Evolutionary conservation across 805 yeast genomes (phyloP).

Genomic region (Sporopachydermia quercuum): DNA sequence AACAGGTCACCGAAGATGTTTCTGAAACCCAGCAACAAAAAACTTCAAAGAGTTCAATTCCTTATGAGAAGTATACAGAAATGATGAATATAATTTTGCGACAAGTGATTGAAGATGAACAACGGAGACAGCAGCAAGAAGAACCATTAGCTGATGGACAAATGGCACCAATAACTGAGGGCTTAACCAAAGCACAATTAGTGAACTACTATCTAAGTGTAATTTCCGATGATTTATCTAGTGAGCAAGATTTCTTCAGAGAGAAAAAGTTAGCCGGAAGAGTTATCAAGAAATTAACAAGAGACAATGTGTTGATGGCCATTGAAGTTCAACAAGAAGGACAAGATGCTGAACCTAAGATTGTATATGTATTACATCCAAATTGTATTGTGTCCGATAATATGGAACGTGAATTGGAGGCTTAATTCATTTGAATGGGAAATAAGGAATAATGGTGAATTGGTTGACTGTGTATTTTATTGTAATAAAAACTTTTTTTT

Average conservation of each 20-base stretch:
- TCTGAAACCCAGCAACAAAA: constrained; percentile 7
- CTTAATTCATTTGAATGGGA: too few species aligned
- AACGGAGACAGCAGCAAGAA: constrained; percentile 7
- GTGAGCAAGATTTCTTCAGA: constrained; percentile 54
- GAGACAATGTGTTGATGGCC: constrained; percentile 70
- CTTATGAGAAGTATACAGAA: constrained; percentile 75
- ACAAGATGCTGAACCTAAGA: constrained; percentile 16
- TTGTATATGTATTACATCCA: constrained; percentile 54
- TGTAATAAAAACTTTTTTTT: too few species aligned
- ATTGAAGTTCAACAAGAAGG: constrained; percentile 24
- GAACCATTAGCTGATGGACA: constrained; percentile 19
- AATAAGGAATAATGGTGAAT: too few species aligned
- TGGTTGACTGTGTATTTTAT: not conserved
- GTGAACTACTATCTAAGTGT: constrained; percentile 72
- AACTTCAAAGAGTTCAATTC: constrained; percentile 32
- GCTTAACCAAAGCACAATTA: constrained; percentile 52
- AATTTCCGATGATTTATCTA: constrained; percentile 52
- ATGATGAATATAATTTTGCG: constrained; percentile 71
- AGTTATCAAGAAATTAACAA: constrained; percentile 70
- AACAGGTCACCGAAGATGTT: constrained; percentile 5
- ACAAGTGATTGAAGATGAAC: constrained; percentile 44
- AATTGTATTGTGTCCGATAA: constrained; percentile 63
- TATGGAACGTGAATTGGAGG: not conserved
- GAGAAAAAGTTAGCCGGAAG: constrained; percentile 64
- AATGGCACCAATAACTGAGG: constrained; percentile 21